These are phyloP conservation scores for Solanum chaucha DNA, from an alignment of 257 asterid genomes.

Conservation along the genomic window DNA sequence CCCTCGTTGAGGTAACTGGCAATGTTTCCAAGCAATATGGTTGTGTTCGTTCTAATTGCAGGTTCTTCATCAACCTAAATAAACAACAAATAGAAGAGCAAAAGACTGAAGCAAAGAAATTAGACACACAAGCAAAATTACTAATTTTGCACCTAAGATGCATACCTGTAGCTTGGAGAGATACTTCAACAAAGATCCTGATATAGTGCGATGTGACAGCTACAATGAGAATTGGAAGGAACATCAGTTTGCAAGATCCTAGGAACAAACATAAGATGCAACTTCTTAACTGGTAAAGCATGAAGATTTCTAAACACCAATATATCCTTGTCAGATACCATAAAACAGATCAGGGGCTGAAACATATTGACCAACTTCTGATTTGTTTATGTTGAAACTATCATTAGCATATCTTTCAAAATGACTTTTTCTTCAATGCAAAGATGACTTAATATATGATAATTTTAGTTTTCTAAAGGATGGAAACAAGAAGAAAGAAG, in stretches of 20 bases:
- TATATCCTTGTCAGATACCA: background rate
- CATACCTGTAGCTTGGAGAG: slow-evolving; percentile 85
- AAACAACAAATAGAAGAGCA: slow-evolving; percentile 8
- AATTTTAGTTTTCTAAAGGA: background rate
- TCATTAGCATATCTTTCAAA: background rate
- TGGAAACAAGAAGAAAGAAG: background rate
- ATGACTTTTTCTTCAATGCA: background rate
- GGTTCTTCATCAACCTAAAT: slow-evolving; percentile 96
- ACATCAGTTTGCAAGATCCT: background rate
- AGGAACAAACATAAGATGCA: background rate
- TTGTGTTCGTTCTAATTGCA: slow-evolving; percentile 93
- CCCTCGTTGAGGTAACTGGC: slow-evolving; percentile 91
- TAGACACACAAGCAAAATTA: slow-evolving; percentile 3
- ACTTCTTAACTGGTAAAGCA: background rate
- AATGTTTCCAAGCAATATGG: slow-evolving; percentile 95
- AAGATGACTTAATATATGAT: background rate
- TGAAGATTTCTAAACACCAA: background rate
- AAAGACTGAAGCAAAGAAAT: background rate
- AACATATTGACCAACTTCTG: background rate
- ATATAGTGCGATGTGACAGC: slow-evolving; percentile 92
- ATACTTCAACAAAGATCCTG: slow-evolving; percentile 78
- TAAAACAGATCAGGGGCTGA: background rate
- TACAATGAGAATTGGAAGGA: slow-evolving; percentile 13
- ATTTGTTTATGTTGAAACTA: background rate
- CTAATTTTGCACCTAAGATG: background rate